phyloP scores from a whole-genome alignment of 208 protist genomes.

The Perkinsela sp. region DNA sequence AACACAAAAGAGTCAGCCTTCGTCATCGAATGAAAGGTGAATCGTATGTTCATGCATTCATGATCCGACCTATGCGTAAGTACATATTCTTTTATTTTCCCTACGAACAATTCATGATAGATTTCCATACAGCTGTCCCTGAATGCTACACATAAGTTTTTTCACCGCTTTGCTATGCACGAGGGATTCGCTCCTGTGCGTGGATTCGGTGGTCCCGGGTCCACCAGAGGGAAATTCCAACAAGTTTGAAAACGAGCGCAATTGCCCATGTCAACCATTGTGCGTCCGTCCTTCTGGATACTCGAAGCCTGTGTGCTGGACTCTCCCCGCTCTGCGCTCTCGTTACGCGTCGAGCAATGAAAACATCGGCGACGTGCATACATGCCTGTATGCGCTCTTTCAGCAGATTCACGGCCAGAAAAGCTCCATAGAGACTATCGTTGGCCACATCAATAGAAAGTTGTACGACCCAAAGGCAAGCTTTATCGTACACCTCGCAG shows the following conservation, averaged over 20 bases:
- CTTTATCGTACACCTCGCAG: conserved; percentile 31
- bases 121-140: no score
- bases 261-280: not conserved
- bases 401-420: not conserved
- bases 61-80: not conserved
- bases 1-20: no score
- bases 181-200: not conserved
- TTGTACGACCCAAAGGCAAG: conserved; percentile 14
- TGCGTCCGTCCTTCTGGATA: not conserved
- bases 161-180: not conserved
- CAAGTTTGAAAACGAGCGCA: not conserved
- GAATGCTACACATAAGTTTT: not conserved
- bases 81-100: not conserved
- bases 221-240: not conserved
- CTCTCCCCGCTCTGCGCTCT: not conserved
- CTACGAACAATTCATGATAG: not conserved
- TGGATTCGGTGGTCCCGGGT: not conserved
- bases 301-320: not conserved
- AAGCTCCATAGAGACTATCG: not conserved
- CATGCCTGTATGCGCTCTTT: not conserved
- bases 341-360: not conserved
- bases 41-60: no score
- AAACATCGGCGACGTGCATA: not conserved
- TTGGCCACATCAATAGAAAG: conserved; percentile 11
- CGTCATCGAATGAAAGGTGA: no score